phyloP scores from a whole-genome alignment of 1,284 basidiomycete species.

The Microbotryomycetes sp. region DNA sequence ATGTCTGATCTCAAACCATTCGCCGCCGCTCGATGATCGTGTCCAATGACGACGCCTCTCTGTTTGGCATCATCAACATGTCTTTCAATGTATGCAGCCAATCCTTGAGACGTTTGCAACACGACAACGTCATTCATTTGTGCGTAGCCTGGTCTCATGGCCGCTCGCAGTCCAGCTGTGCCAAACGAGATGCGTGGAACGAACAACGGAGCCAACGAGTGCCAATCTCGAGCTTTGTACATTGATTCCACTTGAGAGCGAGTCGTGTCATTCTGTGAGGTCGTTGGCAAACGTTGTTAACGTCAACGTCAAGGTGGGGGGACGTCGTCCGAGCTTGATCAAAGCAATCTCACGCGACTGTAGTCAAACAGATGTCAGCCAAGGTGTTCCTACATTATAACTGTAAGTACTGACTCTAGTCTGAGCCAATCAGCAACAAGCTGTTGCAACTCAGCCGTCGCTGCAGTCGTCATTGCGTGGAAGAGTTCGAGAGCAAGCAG shows the following conservation, averaged over 20 bases:
- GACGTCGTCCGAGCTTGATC: not conserved
- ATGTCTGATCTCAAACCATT: slow-evolving; percentile 67
- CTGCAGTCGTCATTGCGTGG: not conserved
- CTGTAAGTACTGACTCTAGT: slow-evolving; percentile 16
- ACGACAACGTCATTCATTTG: slow-evolving; percentile 79
- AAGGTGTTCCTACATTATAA: not conserved
- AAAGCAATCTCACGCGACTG: not conserved
- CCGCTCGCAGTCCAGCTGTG: slow-evolving; percentile 71
- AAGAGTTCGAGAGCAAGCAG: not conserved
- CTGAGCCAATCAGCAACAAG: slow-evolving; percentile 23
- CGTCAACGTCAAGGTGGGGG: not conserved
- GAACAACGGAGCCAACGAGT: slow-evolving; percentile 56
- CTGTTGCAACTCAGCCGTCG: slow-evolving; percentile 2
- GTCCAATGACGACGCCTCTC: slow-evolving; percentile 66
- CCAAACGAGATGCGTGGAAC: slow-evolving; percentile 73
- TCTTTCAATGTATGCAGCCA: slow-evolving; percentile 48
- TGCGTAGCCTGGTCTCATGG: slow-evolving; percentile 77
- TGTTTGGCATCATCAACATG: slow-evolving; percentile 51
- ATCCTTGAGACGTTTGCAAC: slow-evolving; percentile 54
- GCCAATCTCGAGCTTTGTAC: slow-evolving; percentile 47
- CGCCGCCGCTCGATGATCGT: slow-evolving; percentile 52
- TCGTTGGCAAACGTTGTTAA: not conserved
- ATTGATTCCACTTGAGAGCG: slow-evolving; percentile 53
- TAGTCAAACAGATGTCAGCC: not conserved
- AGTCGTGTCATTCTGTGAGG: slow-evolving; percentile 53